phyloP scores from a whole-genome alignment of 2,329 filamentous ascomycete species.

The Aureobasidium vineae region DNA sequence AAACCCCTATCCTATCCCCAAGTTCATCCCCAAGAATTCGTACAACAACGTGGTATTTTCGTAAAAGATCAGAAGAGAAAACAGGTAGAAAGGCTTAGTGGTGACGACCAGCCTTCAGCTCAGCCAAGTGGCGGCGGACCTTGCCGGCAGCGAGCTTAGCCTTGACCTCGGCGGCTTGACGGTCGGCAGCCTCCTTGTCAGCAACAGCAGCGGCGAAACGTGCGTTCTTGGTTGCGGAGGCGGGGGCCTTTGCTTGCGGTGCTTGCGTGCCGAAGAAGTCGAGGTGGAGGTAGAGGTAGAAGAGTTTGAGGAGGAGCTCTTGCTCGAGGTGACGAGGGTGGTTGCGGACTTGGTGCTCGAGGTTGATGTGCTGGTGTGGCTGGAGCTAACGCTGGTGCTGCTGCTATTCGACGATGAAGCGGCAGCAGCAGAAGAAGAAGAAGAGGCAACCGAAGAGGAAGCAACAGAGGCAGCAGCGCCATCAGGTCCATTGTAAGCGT shows the following conservation, averaged over 20 bases:
- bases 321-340: conserved; percentile 13
- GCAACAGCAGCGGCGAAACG: conserved; percentile 19
- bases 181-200: background rate
- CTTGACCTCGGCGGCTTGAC: conserved; percentile 20
- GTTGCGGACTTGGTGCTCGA: background rate
- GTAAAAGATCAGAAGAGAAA: background rate
- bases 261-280: background rate
- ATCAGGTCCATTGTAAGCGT: conserved; percentile 27
- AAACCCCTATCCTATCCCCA: background rate
- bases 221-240: background rate
- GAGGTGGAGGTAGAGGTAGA: conserved; percentile 4
- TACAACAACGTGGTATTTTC: background rate
- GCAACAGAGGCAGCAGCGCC: conserved; percentile 20
- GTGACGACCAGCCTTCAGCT: conserved; percentile 21
- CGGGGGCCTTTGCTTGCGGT: conserved; percentile 9
- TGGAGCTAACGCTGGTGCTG: background rate
- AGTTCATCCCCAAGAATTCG: background rate
- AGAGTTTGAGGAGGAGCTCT: background rate
- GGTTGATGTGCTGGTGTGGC: background rate
- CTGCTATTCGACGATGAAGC: background rate
- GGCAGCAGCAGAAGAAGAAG: conserved; percentile 11
- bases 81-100: background rate
- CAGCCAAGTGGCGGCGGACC: background rate
- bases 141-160: conserved; percentile 18
- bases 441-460: conserved; percentile 7